Evolutionary conservation across 2,329 filamentous ascomycete species (phyloP).

Genomic region (Parafenestella ontariensis): DNA sequence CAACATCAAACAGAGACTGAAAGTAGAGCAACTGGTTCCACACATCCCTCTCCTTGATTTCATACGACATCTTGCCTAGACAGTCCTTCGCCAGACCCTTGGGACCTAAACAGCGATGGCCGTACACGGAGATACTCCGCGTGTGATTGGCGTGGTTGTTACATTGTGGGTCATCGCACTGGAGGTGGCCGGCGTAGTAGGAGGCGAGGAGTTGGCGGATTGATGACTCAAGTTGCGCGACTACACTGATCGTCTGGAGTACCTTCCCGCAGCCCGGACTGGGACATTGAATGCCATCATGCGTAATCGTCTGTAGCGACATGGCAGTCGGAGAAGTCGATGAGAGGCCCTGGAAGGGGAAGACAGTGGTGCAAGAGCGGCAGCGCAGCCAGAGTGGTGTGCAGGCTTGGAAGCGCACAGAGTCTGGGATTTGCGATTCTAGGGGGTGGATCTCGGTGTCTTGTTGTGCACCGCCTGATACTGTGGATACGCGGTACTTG

Average conservation of each 20-base stretch:
- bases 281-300: constrained; percentile 77
- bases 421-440: constrained; percentile 92
- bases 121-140: constrained; percentile 91
- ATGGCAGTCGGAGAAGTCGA: constrained; percentile 19
- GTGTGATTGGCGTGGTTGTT: constrained; percentile 86
- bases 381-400: constrained; percentile 79
- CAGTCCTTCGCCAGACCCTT: constrained; percentile 85
- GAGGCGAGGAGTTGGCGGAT: constrained; percentile 78
- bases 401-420: constrained; percentile 85
- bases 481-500: constrained; percentile 79
- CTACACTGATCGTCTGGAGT: constrained; percentile 74
- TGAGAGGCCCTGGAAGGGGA: constrained; percentile 77
- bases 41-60: constrained; percentile 84
- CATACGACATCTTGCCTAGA: constrained; percentile 85
- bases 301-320: constrained; percentile 59
- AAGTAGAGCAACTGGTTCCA: constrained; percentile 97
- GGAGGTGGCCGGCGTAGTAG: constrained; percentile 93
- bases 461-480: constrained; percentile 56
- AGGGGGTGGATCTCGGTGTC: constrained; percentile 75
- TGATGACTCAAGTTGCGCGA: constrained; percentile 86
- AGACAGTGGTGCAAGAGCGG: constrained; percentile 75
- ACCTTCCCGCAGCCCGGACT: constrained; percentile 66
- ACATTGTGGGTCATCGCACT: constrained; percentile 89
- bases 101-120: constrained; percentile 85
- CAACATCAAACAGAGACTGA: constrained; percentile 84